Conservation (phyloP, 2,329 filamentous ascomycete genomes). For the Colletotrichum viniferum region DNA sequence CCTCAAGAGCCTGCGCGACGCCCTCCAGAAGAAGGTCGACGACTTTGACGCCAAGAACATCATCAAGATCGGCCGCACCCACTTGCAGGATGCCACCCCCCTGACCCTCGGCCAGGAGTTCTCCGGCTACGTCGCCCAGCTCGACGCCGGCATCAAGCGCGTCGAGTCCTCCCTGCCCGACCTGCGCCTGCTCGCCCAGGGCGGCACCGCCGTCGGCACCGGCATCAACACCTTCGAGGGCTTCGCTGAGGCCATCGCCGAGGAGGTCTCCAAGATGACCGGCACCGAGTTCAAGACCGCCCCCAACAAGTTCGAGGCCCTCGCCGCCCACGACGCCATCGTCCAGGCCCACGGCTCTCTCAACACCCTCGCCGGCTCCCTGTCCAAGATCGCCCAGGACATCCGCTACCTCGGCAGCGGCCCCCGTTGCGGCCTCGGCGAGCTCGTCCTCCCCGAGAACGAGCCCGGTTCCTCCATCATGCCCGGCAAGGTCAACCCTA, state of each 20-base stretch:
- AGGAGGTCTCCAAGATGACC: constrained; percentile 90
- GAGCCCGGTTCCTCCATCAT: constrained; percentile 98
- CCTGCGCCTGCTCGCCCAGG: constrained; percentile 87
- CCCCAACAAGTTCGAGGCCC: constrained; percentile 98
- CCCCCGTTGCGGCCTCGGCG: constrained; percentile 92
- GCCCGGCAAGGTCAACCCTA: constrained; percentile 99
- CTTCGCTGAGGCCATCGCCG: constrained; percentile 91
- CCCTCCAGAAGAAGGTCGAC: constrained; percentile 86
- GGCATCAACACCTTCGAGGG: constrained; percentile 97
- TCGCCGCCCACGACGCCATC: constrained; percentile 94
- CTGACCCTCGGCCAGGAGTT: constrained; percentile 97
- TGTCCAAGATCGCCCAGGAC: constrained; percentile 98
- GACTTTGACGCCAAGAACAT: constrained; percentile 85
- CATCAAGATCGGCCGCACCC: constrained; percentile 98
- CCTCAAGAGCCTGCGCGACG: constrained; percentile 79
- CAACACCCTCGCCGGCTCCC: constrained; percentile 88
- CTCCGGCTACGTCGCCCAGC: constrained; percentile 94
- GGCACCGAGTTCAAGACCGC: constrained; percentile 94
- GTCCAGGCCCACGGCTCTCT: constrained; percentile 93
- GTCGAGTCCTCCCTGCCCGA: constrained; percentile 83
- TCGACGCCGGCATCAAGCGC: constrained; percentile 88
- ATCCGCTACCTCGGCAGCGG: constrained; percentile 96
- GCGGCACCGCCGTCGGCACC: constrained; percentile 95
- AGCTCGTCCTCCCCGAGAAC: constrained; percentile 94
- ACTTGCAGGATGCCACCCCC: constrained; percentile 96